Conservation (phyloP, 1,139 yeast species). For the Nematodospora anomalae region DNA sequence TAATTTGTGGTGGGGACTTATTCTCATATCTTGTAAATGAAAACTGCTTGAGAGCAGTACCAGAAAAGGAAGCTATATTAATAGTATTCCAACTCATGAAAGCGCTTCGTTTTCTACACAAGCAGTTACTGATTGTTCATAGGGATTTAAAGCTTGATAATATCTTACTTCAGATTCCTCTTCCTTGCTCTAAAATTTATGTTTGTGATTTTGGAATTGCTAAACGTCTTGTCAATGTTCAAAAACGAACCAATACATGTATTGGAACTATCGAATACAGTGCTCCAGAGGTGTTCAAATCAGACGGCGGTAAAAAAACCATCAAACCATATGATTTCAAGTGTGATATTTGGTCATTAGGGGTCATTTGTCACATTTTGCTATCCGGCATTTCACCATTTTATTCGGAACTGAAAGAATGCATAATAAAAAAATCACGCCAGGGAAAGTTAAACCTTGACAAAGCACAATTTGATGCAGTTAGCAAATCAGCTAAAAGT, state of each 20-base stretch:
- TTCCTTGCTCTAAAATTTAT: slow-evolving; percentile 50
- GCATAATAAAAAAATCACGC: slow-evolving; percentile 40
- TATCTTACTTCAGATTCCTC: slow-evolving; percentile 51
- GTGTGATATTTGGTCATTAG: slow-evolving; percentile 71
- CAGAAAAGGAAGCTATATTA: slow-evolving; percentile 55
- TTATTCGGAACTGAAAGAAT: slow-evolving; percentile 39
- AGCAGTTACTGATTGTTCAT: slow-evolving; percentile 19
- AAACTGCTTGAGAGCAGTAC: slow-evolving; percentile 36
- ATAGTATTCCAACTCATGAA: slow-evolving; percentile 56
- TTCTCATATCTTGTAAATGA: slow-evolving; percentile 57
- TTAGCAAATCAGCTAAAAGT: slow-evolving; percentile 41
- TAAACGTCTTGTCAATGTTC: slow-evolving; percentile 24
- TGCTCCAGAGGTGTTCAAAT: slow-evolving; percentile 53
- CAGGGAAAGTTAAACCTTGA: slow-evolving; percentile 42
- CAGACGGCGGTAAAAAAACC: slow-evolving; percentile 10
- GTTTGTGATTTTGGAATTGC: slow-evolving; percentile 73
- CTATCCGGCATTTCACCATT: slow-evolving; percentile 63
- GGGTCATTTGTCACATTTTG: slow-evolving; percentile 57
- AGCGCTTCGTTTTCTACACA: slow-evolving; percentile 56
- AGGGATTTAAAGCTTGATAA: slow-evolving; percentile 50
- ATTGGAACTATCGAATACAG: slow-evolving; percentile 71
- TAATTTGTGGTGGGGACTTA: slow-evolving; percentile 63
- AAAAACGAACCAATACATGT: slow-evolving; percentile 48
- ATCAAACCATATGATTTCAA: slow-evolving; percentile 47
- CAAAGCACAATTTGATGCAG: slow-evolving; percentile 37